phyloP scores from a whole-genome alignment of 2,329 filamentous ascomycete genomes.

The Claviceps monticola region DNA sequence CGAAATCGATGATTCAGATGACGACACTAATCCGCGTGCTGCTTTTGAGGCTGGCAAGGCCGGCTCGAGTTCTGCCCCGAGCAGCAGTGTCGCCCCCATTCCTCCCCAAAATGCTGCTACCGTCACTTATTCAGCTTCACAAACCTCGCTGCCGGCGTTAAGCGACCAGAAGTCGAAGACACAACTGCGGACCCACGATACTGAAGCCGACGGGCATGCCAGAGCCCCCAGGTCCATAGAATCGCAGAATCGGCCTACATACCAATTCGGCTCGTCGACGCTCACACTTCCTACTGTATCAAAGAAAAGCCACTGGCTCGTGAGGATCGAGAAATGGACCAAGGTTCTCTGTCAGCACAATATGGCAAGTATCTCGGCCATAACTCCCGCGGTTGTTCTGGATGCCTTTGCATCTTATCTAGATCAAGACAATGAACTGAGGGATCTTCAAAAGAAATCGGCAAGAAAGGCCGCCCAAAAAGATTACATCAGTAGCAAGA shows the following conservation, averaged over 20 bases:
- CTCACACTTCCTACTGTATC: conserved; percentile 17
- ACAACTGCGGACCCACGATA: neutral
- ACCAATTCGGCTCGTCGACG: conserved; percentile 8
- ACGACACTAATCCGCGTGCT: conserved; percentile 4
- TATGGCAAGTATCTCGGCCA: conserved; percentile 7
- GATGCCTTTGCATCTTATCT: conserved; percentile 19
- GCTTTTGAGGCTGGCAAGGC: conserved; percentile 5
- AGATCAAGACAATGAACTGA: conserved; percentile 16
- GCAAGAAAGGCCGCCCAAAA: conserved; percentile 18
- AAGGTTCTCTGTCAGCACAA: conserved; percentile 18
- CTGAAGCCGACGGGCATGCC: neutral
- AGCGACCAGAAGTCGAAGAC: neutral
- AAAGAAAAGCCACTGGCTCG: conserved; percentile 20
- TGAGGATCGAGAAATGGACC: conserved; percentile 22
- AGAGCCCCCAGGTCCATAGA: conserved; percentile 8
- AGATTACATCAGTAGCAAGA: conserved; percentile 12
- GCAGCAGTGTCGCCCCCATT: neutral
- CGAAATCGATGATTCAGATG: conserved; percentile 16
- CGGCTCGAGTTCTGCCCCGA: neutral
- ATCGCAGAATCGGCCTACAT: conserved; percentile 11
- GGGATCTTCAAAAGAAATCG: conserved; percentile 17
- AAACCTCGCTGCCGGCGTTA: neutral
- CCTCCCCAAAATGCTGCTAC: neutral
- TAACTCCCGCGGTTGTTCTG: conserved; percentile 12
- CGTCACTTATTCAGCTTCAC: neutral